Percentiles rank a stretch among this genome's conserved stretches.
phyloP scores from a whole-genome alignment of 805 yeast species.

The Kazachstania africana region DNA sequence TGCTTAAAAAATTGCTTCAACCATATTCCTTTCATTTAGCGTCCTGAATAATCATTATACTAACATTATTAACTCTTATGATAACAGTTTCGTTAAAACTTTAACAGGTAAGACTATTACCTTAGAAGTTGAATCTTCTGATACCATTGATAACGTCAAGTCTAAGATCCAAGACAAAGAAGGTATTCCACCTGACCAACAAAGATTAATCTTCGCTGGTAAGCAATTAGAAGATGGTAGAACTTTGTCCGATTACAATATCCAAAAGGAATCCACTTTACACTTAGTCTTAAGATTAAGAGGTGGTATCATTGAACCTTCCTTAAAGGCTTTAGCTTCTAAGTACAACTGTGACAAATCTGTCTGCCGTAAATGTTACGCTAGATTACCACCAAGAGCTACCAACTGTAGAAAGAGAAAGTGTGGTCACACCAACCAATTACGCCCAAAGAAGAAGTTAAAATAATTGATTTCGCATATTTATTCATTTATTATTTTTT shows the following conservation, averaged over 20 bases:
- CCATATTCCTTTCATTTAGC: background rate
- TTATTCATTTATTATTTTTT: slow-evolving; percentile 1
- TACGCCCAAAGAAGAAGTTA: slow-evolving; percentile 99
- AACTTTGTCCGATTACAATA: slow-evolving; percentile 98
- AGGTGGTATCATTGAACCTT: slow-evolving; percentile 99
- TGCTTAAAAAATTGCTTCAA: no score
- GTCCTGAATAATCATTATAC: slow-evolving; percentile 4
- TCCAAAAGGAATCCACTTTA: slow-evolving; percentile 97
- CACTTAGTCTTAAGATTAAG: slow-evolving; percentile 94
- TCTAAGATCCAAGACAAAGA: slow-evolving; percentile 98
- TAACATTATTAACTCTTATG: slow-evolving; percentile 7
- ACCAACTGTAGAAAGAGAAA: slow-evolving; percentile 99
- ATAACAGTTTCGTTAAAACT: slow-evolving; percentile 60
- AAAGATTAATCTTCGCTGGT: slow-evolving; percentile 99
- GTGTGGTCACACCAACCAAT: slow-evolving; percentile 99
- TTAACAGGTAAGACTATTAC: slow-evolving; percentile 90
- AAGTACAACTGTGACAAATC: slow-evolving; percentile 99
- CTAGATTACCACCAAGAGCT: slow-evolving; percentile 99
- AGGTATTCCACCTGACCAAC: slow-evolving; percentile 99
- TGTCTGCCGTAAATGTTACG: slow-evolving; percentile 99
- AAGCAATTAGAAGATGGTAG: slow-evolving; percentile 99
- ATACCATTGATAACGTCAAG: slow-evolving; percentile 97
- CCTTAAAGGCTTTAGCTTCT: slow-evolving; percentile 96
- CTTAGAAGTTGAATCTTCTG: slow-evolving; percentile 97
- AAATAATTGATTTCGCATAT: slow-evolving; percentile 43